Percentiles rank a stretch among this genome's conserved stretches.
Conservation (phyloP, 2,329 filamentous ascomycete species). For the Fusarium floridanum region DNA sequence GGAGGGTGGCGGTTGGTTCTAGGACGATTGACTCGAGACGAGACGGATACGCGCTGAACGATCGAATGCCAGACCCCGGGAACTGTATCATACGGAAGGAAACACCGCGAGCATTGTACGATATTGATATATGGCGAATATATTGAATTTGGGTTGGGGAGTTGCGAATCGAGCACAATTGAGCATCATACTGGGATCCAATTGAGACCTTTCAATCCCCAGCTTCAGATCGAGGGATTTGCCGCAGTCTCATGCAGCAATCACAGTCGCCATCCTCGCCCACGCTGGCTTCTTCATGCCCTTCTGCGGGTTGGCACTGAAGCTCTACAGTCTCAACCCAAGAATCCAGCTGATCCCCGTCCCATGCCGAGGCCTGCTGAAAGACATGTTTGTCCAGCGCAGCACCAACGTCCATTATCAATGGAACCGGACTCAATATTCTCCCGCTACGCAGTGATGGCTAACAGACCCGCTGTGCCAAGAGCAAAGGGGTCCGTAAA, state of each 20-base stretch:
- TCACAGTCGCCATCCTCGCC: background rate
- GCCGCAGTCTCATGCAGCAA: background rate
- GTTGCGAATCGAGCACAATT: background rate
- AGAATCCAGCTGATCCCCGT: background rate
- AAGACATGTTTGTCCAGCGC: background rate
- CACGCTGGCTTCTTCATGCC: background rate
- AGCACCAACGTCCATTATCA: background rate
- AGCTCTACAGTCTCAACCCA: background rate
- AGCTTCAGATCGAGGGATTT: background rate
- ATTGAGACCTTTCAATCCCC: background rate
- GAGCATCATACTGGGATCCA: no score
- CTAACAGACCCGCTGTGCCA: background rate
- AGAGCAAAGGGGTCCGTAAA: background rate
- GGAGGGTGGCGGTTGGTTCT: constrained; percentile 47
- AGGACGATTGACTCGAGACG: background rate
- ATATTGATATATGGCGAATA: constrained; percentile 5
- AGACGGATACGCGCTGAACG: background rate
- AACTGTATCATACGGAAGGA: constrained; percentile 25
- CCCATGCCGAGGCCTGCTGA: background rate
- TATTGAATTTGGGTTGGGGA: background rate
- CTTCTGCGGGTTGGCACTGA: background rate
- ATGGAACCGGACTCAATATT: background rate
- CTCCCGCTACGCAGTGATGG: background rate
- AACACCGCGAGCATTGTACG: constrained; percentile 19
- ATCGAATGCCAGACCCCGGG: background rate